Evolutionary conservation across 1,139 yeast genomes (phyloP), one percentile per base, ranked within the genome.

Genomic region (Sugiyamaella novakii): DNA sequence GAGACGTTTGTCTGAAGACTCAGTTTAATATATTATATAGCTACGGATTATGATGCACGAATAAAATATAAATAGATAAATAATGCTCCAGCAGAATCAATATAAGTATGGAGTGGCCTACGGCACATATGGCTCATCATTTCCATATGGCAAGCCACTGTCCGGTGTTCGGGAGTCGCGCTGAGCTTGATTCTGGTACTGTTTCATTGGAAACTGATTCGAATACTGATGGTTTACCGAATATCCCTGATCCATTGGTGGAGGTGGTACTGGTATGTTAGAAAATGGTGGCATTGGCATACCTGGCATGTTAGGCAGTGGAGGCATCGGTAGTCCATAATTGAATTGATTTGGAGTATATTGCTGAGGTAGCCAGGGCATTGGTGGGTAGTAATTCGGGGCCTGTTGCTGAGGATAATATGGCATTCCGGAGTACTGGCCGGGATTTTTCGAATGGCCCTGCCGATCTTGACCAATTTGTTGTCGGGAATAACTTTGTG

Each of bases 311-410:
- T 43, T 29, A 11, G 49, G 57, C 39, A 43, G 24, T 19, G 45
- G 51, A 21, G 43, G 42, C 29, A 29, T 37, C 21, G 38, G 55
- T 34, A 42, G 37, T 8, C 49, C 44, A 24, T 46, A 46, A 37
- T 40, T 45, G 49, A 49, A 50, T 39, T 52, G 54, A 15, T 35
- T 45, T 0, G 58, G 49, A 29, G 44, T 52, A 56, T 54, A 51
- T 31, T 49, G 53, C 25, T 52, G 53, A 42, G 56, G 51, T 18
- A 49, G 43, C 52, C 56, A 48, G 17, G 58, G 54, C 52, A 61
- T 63, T 25, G 59, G 54, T 22, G 62, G 61, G 12, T 60, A 50
- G 21, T 18, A 28, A 18, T 46, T 46, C 15, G 30, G 47, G 17
- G 38, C 22, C 29, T 22, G 40, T 22, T 27, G 44, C 8, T 28